phyloP scores from a whole-genome alignment of 208 protist species.

The Leishmania aethiopica region DNA sequence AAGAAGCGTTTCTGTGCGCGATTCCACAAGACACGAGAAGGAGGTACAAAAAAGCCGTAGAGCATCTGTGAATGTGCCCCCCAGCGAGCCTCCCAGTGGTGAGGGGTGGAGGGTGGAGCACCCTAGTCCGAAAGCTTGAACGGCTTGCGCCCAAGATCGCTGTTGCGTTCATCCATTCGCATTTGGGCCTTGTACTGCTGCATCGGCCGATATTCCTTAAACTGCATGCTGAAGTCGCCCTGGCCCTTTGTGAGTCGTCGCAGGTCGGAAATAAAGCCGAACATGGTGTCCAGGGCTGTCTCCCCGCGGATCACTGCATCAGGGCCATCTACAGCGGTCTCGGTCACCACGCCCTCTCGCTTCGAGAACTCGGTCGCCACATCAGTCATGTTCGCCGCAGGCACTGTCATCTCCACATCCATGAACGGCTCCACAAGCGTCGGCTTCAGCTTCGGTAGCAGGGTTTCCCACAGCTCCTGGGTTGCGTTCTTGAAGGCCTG shows the following conservation, averaged over 20 bases:
- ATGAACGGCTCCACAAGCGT: conserved; percentile 98
- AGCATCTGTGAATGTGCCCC: background rate
- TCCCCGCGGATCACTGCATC: conserved; percentile 90
- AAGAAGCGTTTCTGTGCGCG: background rate
- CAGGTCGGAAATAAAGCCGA: conserved; percentile 93
- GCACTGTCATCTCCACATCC: conserved; percentile 94
- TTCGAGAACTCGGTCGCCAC: conserved; percentile 87
- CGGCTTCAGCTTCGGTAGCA: conserved; percentile 89
- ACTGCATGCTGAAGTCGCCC: conserved; percentile 94
- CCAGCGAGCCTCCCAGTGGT: background rate
- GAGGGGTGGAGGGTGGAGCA: background rate
- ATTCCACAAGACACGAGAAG: background rate
- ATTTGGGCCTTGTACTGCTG: conserved; percentile 87
- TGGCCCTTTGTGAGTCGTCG: conserved; percentile 91
- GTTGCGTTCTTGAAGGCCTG: conserved; percentile 97
- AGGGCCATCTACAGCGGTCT: conserved; percentile 79
- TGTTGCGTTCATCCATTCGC: conserved; percentile 92
- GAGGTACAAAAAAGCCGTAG: background rate
- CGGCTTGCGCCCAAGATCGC: conserved; percentile 66
- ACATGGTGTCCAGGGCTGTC: conserved; percentile 93
- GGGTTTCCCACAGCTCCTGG: conserved; percentile 94
- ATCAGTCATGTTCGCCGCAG: conserved; percentile 86
- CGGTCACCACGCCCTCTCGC: conserved; percentile 88
- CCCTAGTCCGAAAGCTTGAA: conserved; percentile 70
- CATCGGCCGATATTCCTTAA: conserved; percentile 92